phyloP scores from a whole-genome alignment of 2,329 filamentous ascomycete genomes.

The Pleomassaria siparia region DNA sequence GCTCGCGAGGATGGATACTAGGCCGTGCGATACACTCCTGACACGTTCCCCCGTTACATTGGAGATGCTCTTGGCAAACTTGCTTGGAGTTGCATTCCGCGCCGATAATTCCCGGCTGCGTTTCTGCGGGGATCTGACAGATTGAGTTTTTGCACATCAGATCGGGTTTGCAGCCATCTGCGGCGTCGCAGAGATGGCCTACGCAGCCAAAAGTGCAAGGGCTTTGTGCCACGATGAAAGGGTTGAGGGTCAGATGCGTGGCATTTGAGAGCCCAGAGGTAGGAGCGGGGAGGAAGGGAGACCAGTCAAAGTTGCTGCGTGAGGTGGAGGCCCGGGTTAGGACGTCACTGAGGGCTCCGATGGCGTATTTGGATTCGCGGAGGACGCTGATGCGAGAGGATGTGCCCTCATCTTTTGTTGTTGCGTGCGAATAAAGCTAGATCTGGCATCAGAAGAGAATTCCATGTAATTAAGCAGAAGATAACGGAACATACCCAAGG shows the following conservation, averaged over 20 bases:
- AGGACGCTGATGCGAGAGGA: conserved; percentile 24
- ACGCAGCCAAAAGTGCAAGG: conserved; percentile 34
- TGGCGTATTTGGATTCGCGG: conserved; percentile 21
- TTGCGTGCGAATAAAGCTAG: conserved; percentile 36
- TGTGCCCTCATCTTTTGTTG: conserved; percentile 26
- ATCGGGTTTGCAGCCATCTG: conserved; percentile 28
- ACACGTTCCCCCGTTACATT: conserved; percentile 24
- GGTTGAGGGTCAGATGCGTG: conserved; percentile 27
- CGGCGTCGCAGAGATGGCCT: conserved; percentile 31
- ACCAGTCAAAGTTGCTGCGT: conserved; percentile 36
- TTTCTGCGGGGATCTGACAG: conserved; percentile 20
- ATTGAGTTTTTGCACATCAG: conserved; percentile 37
- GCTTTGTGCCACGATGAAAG: conserved; percentile 30
- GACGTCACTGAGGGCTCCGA: conserved; percentile 24
- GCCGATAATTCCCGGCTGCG: conserved; percentile 30
- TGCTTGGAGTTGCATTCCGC: conserved; percentile 30
- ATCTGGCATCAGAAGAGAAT: neutral
- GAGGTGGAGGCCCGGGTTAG: conserved; percentile 24
- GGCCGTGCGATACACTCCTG: conserved; percentile 18
- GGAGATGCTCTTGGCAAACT: conserved; percentile 29
- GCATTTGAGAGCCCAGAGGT: conserved; percentile 18
- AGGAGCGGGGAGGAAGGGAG: conserved; percentile 25
- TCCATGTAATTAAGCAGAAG: neutral
- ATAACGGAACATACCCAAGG: conserved; percentile 33
- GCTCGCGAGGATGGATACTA: conserved; percentile 17